Percentiles rank a stretch among this genome's conserved stretches.
Evolutionary conservation across 208 protist species (phyloP).

Genomic region (Plasmodiophora brassicae): DNA sequence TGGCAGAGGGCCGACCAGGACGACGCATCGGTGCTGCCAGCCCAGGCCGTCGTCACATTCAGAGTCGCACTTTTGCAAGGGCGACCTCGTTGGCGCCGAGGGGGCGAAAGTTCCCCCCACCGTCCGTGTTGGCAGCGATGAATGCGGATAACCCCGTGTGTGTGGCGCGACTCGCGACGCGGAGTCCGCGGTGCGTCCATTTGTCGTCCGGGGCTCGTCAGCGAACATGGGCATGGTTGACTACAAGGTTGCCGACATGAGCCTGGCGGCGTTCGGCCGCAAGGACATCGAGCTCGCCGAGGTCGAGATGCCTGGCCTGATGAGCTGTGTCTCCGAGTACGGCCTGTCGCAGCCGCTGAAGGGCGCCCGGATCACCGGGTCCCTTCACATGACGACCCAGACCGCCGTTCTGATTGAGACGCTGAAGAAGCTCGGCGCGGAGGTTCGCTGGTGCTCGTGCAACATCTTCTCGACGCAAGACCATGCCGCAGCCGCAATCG

Average conservation of each 20-base stretch:
- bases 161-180: too few relatives aligned
- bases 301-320: slow-evolving; percentile 99
- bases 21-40: too few relatives aligned
- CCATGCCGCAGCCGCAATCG: slow-evolving; percentile 82
- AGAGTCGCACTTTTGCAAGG: too few relatives aligned
- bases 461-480: slow-evolving; percentile 99
- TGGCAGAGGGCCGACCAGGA: too few relatives aligned
- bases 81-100: too few relatives aligned
- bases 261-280: slow-evolving; percentile 88
- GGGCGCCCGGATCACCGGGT: slow-evolving; percentile 93
- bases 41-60: too few relatives aligned
- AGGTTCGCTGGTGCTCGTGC: slow-evolving; percentile 91
- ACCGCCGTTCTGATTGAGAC: slow-evolving; percentile 99
- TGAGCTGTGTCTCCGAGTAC: slow-evolving; percentile 81
- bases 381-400: slow-evolving; percentile 99
- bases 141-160: too few relatives aligned
- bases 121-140: too few relatives aligned
- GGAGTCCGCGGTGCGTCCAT: too few relatives aligned
- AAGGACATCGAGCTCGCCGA: slow-evolving; percentile 95
- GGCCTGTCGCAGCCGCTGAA: slow-evolving; percentile 82
- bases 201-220: too few relatives aligned
- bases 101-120: too few relatives aligned
- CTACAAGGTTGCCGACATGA: slow-evolving; percentile 92
- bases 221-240: background rate
- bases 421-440: slow-evolving; percentile 88